Conservation (phyloP, 106 monocot species). For the Apostasia ramifera region DNA sequence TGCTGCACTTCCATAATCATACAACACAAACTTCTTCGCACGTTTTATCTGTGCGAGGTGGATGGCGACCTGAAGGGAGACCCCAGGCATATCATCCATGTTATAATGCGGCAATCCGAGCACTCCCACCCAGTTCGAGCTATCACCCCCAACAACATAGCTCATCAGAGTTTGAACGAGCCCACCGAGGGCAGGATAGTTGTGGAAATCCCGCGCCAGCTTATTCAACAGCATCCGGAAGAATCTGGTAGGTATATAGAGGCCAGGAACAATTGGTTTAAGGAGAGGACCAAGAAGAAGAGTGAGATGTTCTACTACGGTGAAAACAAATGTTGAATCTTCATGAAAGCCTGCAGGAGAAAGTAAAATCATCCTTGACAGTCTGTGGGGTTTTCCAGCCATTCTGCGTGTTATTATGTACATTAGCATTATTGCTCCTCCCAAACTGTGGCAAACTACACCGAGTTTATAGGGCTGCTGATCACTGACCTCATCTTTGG, state of each 20-base stretch:
- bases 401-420: slow-evolving; percentile 65
- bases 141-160: slow-evolving; percentile 88
- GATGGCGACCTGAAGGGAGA: slow-evolving; percentile 71
- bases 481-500: slow-evolving; percentile 8
- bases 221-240: slow-evolving; percentile 97
- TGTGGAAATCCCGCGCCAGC: slow-evolving; percentile 83
- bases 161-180: slow-evolving; percentile 93
- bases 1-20: slow-evolving; percentile 70
- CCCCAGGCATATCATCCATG: slow-evolving; percentile 97
- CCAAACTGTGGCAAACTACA: slow-evolving; percentile 79
- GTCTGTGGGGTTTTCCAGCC: slow-evolving; percentile 51
- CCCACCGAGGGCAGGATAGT: slow-evolving; percentile 87
- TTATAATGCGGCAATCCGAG: slow-evolving; percentile 92
- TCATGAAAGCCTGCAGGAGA: slow-evolving; percentile 98
- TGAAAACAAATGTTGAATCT: slow-evolving; percentile 63
- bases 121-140: slow-evolving; percentile 92
- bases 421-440: slow-evolving; percentile 94
- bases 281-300: slow-evolving; percentile 75
- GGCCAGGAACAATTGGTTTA: slow-evolving; percentile 64
- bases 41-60: slow-evolving; percentile 92
- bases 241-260: slow-evolving; percentile 93
- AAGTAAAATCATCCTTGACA: slow-evolving; percentile 73
- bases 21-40: slow-evolving; percentile 73
- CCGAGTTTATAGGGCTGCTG: slow-evolving; percentile 71
- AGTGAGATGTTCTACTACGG: slow-evolving; percentile 36